Base-by-base conservation (phyloP, 2,329 filamentous ascomycete species). In the Pseudogymnoascus sp. region DNA sequence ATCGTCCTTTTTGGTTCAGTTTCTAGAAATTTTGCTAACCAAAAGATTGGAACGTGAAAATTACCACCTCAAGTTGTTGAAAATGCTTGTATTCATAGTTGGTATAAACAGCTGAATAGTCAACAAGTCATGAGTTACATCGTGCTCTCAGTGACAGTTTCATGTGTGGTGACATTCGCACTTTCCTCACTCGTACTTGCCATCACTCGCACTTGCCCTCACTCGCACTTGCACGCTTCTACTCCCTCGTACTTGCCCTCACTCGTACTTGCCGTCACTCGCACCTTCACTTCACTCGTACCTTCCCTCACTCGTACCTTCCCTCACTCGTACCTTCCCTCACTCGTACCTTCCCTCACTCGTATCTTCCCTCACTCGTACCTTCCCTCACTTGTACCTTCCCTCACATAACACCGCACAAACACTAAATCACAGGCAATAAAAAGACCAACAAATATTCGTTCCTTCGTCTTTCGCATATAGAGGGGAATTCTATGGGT, bases 401-500 rank as follows among this genome's bases (percentile, higher is more conserved):
- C 8, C n/a, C 26, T 7, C 47, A 31, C 8, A 13, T 2, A 56
- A 56, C 26, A 4, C 7, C 47, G 19, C n/a, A 53, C 14, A 56
- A 56, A 56, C 3, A 13, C 10, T 2, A 53, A 19, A 21, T 56
- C 50, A 56, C 50, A 33, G 21, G 50, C 50, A 56, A 33, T 21
- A 13, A 56, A 56, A 56, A 33, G 26, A 33, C 50, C 33, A 21
- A 2, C 7, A 1, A 14, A 1, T 56, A 29, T n/a, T n/a, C 50
- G 26, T 56, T 56, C 50, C 50, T 19, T 56, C 50, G 3, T 56
- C 16, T 21, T 56, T 56, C 50, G 5, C 29, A 56, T 56, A 56
- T 19, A 56, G 50, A 56, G 29, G 50, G 50, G 50, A 56, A 33
- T 56, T 56, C 29, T 56, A 56, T 33, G 50, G 50, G 50, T 56